These are phyloP conservation scores for Neofusicoccum kwambonambiense DNA, from an alignment of 2,329 filamentous ascomycete species.

Conservation along the genomic window DNA sequence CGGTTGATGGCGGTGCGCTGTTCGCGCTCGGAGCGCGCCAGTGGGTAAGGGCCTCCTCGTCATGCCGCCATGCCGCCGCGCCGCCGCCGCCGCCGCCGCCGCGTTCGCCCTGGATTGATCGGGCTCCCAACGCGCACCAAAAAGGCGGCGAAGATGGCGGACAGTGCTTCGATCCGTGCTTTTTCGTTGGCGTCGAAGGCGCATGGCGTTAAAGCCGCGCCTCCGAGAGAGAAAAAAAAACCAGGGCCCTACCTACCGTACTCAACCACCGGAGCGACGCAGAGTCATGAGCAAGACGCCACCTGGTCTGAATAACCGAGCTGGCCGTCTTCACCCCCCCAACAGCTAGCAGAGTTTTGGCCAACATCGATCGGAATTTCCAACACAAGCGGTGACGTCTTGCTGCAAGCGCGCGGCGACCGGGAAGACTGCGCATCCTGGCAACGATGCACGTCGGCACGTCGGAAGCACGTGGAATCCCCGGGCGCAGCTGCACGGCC, in stretches of 20 bases:
- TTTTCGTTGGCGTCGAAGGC: neutral
- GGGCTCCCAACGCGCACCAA: no score
- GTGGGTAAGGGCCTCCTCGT: neutral
- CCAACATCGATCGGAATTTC: neutral
- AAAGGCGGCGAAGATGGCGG: neutral
- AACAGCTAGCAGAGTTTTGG: neutral
- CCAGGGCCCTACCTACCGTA: neutral
- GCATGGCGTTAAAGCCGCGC: neutral
- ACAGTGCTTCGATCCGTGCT: conserved; percentile 9
- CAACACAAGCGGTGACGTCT: neutral
- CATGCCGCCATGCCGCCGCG: neutral
- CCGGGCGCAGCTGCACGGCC: neutral
- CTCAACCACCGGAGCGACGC: no score
- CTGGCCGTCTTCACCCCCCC: neutral
- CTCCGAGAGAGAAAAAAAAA: neutral
- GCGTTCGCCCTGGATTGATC: neutral
- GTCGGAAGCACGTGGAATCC: neutral
- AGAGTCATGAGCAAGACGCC: neutral
- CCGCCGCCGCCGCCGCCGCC: neutral
- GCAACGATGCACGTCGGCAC: neutral
- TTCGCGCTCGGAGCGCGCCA: neutral
- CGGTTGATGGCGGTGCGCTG: neutral
- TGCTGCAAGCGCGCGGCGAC: neutral
- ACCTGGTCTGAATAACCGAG: neutral
- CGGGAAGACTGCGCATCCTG: neutral